Percentiles rank a stretch among this genome's conserved stretches.
Evolutionary conservation across 2,329 filamentous ascomycete species (phyloP).

Genomic region (Trichoderma guizhouense): DNA sequence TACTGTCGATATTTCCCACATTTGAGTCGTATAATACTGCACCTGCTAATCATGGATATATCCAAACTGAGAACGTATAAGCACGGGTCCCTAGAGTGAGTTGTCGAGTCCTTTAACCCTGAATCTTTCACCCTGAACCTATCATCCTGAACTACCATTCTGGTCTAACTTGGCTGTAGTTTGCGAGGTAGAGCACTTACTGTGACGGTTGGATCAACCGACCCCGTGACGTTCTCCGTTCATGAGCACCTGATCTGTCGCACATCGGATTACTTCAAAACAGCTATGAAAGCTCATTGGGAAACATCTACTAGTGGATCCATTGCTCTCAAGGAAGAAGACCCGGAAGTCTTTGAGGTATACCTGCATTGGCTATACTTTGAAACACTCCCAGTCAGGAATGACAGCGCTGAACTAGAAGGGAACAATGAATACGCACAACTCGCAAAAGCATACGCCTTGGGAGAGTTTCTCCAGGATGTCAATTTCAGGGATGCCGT

Average conservation of each 20-base stretch:
- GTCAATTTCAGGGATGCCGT: background rate
- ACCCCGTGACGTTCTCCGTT: background rate
- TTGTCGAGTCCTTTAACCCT: background rate
- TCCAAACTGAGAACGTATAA: background rate
- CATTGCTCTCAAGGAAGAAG: background rate
- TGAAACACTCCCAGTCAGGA: background rate
- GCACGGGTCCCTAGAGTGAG: background rate
- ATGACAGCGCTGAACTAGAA: background rate
- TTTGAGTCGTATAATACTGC: background rate
- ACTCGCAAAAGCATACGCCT: background rate
- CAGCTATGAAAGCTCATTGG: background rate
- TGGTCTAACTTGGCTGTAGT: background rate
- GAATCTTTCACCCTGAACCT: background rate
- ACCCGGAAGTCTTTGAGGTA: background rate
- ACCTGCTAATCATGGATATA: background rate
- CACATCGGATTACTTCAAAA: background rate
- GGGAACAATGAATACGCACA: background rate
- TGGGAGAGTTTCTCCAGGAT: background rate
- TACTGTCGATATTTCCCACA: background rate
- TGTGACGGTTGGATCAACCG: background rate
- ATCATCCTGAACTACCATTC: no score
- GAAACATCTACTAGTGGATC: background rate
- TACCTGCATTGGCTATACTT: background rate
- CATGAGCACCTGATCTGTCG: background rate
- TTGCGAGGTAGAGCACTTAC: background rate